Evolutionary conservation across 257 asterid species (phyloP).

Genomic region (Gentiana straminea): DNA sequence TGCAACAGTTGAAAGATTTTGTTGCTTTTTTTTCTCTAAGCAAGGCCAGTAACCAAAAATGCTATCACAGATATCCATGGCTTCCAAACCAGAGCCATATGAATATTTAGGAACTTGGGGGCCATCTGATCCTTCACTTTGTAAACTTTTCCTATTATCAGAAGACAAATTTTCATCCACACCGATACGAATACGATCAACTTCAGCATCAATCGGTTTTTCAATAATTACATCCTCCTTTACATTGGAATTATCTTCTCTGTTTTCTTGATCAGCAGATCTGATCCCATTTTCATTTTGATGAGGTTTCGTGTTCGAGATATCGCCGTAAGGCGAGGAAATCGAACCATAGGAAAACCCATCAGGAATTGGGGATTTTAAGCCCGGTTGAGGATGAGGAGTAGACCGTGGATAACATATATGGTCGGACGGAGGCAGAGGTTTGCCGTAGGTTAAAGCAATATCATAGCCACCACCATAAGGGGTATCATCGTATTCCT

Average conservation of each 20-base stretch:
- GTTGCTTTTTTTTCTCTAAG: conserved; percentile 30
- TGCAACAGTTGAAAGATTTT: conserved; percentile 11
- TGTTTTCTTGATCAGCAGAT: conserved; percentile 14
- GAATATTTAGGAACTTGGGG: conserved; percentile 19
- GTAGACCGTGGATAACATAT: conserved; percentile 54
- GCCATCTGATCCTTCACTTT: conserved; percentile 18
- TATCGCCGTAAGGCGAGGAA: conserved; percentile 38
- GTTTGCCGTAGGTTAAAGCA: conserved; percentile 49
- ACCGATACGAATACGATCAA: background rate
- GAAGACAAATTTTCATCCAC: conserved; percentile 6
- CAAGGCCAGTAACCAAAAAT: conserved; percentile 94
- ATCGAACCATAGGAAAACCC: conserved; percentile 27
- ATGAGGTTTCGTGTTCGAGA: conserved; percentile 11
- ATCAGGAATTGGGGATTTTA: conserved; percentile 7
- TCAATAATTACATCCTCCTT: conserved; percentile 5
- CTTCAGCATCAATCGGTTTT: conserved; percentile 4
- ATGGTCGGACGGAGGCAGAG: conserved; percentile 62
- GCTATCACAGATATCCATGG: conserved; percentile 61
- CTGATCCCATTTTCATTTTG: conserved; percentile 5
- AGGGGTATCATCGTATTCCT: conserved; percentile 66
- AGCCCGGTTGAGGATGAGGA: conserved; percentile 7
- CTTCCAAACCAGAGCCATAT: conserved; percentile 79
- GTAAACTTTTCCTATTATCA: conserved; percentile 13
- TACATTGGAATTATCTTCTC: background rate
- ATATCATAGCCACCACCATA: conserved; percentile 70